These are phyloP conservation scores for Euphorbia pulcherrima DNA, from an alignment of 345 rosid genomes.

Conservation along the genomic window DNA sequence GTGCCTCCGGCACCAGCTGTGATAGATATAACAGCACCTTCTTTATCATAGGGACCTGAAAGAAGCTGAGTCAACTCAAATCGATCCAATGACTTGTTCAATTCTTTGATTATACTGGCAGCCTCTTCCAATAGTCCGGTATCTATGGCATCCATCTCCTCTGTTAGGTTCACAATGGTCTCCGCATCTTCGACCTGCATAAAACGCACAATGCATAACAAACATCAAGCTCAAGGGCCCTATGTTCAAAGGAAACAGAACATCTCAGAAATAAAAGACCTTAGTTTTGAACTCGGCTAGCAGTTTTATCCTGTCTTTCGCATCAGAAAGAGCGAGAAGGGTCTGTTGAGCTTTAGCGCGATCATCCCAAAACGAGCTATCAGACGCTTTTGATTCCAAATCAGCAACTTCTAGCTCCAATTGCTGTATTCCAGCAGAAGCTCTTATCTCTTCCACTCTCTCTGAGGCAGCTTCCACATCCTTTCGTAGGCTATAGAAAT, in stretches of 20 bases:
- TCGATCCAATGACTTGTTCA: slow-evolving; percentile 58
- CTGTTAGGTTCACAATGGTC: slow-evolving; percentile 73
- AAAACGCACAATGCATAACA: slow-evolving; percentile 9
- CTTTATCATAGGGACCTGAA: slow-evolving; percentile 88
- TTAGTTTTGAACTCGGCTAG: slow-evolving; percentile 65
- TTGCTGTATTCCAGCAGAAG: slow-evolving; percentile 48
- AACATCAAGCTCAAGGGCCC: background rate
- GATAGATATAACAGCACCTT: slow-evolving; percentile 78
- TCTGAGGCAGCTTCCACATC: slow-evolving; percentile 67
- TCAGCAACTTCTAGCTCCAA: slow-evolving; percentile 52
- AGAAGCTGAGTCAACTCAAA: slow-evolving; percentile 92
- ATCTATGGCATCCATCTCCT: slow-evolving; percentile 90
- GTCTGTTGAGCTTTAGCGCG: slow-evolving; percentile 72
- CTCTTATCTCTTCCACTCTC: slow-evolving; percentile 67
- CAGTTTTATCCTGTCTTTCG: slow-evolving; percentile 55
- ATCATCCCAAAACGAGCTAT: slow-evolving; percentile 82
- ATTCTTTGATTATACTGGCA: slow-evolving; percentile 51
- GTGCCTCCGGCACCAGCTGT: slow-evolving; percentile 99
- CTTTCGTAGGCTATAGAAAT: slow-evolving; percentile 71
- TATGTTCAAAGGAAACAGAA: background rate
- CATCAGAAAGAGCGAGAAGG: slow-evolving; percentile 65
- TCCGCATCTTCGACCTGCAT: slow-evolving; percentile 88
- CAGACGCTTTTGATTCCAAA: slow-evolving; percentile 65
- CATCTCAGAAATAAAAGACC: slow-evolving; percentile 33
- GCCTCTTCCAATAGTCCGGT: slow-evolving; percentile 86